Evolutionary conservation across 2,329 filamentous ascomycete species (phyloP).

Genomic region (Penicillium sp.): DNA sequence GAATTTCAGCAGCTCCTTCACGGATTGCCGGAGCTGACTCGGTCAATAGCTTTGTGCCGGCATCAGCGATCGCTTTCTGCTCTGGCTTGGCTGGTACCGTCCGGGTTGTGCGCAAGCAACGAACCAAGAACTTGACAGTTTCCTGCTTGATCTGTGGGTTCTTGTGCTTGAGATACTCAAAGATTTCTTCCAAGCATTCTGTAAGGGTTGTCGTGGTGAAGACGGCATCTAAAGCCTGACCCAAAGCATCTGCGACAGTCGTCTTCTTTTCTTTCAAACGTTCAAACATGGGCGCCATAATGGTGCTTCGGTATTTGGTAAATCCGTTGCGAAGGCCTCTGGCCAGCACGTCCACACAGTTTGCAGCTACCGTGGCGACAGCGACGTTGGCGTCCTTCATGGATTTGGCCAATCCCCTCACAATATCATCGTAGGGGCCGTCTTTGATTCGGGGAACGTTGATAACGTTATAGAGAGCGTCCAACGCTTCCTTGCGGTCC

Average conservation of each 20-base stretch:
- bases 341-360: slow-evolving; percentile 85
- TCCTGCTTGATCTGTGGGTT: slow-evolving; percentile 98
- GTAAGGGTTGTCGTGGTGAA: slow-evolving; percentile 67
- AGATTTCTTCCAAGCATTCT: slow-evolving; percentile 88
- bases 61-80: slow-evolving; percentile 80
- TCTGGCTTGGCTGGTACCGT: slow-evolving; percentile 83
- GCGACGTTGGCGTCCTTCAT: slow-evolving; percentile 99
- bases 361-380: slow-evolving; percentile 88
- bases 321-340: slow-evolving; percentile 80
- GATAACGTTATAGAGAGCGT: slow-evolving; percentile 71
- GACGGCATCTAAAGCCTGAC: slow-evolving; percentile 74
- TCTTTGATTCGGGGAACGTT: slow-evolving; percentile 93
- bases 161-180: slow-evolving; percentile 84
- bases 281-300: slow-evolving; percentile 91
- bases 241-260: slow-evolving; percentile 81
- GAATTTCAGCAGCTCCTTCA: slow-evolving; percentile 84
- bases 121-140: slow-evolving; percentile 87
- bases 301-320: slow-evolving; percentile 72
- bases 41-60: slow-evolving; percentile 81
- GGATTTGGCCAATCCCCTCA: slow-evolving; percentile 80
- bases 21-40: slow-evolving; percentile 84
- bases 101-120: slow-evolving; percentile 77
- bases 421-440: slow-evolving; percentile 79
- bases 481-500: slow-evolving; percentile 90
- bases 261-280: slow-evolving; percentile 97